These are phyloP conservation scores for Acacia crassicarpa DNA, from an alignment of 306 rosid genomes.

Conservation along the genomic window DNA sequence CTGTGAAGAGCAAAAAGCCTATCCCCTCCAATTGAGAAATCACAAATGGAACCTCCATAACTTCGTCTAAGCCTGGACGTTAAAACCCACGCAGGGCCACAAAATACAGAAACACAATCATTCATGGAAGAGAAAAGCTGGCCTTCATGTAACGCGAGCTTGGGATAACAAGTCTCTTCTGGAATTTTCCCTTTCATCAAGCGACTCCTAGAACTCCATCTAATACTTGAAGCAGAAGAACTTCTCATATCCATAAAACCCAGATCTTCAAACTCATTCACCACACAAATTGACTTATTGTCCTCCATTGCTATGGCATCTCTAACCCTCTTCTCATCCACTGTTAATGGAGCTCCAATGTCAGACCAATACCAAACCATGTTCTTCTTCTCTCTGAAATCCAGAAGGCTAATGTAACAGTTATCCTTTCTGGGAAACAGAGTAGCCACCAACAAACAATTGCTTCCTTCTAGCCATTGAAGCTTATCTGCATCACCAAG, in stretches of 20 bases:
- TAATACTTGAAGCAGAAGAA: conserved; percentile 57
- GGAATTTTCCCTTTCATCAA: conserved; percentile 85
- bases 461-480: conserved; percentile 79
- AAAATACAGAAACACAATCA: conserved; percentile 84
- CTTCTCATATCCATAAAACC: conserved; percentile 89
- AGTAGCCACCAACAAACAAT: conserved; percentile 79
- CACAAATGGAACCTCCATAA: conserved; percentile 88
- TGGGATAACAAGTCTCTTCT: conserved; percentile 93
- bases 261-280: conserved; percentile 87
- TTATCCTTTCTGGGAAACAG: conserved; percentile 92
- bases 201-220: conserved; percentile 95
- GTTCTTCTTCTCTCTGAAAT: conserved; percentile 79
- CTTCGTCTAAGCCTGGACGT: conserved; percentile 84
- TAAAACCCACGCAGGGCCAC: conserved; percentile 90
- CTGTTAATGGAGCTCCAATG: conserved; percentile 55
- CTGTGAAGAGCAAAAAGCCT: conserved; percentile 90
- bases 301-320: conserved; percentile 94
- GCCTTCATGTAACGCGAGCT: conserved; percentile 81
- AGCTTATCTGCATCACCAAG: conserved; percentile 96
- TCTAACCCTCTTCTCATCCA: conserved; percentile 82
- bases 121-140: conserved; percentile 95
- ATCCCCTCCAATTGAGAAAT: conserved; percentile 93
- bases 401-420: conserved; percentile 87
- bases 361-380: conserved; percentile 99
- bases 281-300: conserved; percentile 73